phyloP scores from a whole-genome alignment of 208 protist species.

The Wallacemonas collosoma region DNA sequence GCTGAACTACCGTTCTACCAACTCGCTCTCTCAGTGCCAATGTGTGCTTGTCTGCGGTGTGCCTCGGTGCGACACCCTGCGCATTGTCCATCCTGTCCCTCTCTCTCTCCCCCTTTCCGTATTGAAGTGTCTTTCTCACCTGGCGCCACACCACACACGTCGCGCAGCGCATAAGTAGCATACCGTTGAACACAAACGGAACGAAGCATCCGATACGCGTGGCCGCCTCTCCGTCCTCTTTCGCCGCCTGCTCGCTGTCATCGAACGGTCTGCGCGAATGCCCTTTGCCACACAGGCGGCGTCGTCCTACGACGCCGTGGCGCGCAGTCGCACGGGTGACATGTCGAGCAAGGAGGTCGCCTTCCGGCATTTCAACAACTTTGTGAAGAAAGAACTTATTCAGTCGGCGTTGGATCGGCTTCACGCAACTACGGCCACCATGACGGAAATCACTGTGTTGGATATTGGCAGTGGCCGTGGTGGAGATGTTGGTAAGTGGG shows the following conservation, averaged over 20 bases:
- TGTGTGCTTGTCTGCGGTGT: too few species aligned
- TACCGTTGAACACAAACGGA: too few species aligned
- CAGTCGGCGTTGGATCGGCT: slow-evolving; percentile 68
- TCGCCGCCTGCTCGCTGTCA: slow-evolving; percentile 12
- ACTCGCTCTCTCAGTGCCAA: too few species aligned
- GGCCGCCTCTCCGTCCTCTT: slow-evolving; percentile 5
- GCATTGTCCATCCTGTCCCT: too few species aligned
- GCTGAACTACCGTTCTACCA: too few species aligned
- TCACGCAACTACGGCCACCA: not conserved
- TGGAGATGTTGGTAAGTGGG: slow-evolving; percentile 91
- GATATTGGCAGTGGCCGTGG: slow-evolving; percentile 84
- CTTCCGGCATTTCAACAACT: slow-evolving; percentile 90
- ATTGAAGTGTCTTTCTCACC: too few species aligned
- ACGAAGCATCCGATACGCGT: too few species aligned
- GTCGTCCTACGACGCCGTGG: slow-evolving; percentile 75
- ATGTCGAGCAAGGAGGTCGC: slow-evolving; percentile 61
- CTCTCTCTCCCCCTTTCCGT: too few species aligned
- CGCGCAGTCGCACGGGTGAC: slow-evolving; percentile 53
- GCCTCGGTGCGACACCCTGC: too few species aligned
- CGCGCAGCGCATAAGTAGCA: too few species aligned
- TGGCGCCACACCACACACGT: too few species aligned
- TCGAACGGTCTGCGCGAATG: not conserved
- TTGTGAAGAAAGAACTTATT: slow-evolving; percentile 84
- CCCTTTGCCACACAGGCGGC: slow-evolving; percentile 27
- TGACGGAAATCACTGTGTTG: slow-evolving; percentile 39